phyloP scores from a whole-genome alignment of 2,329 filamentous ascomycete genomes.

The Monilinia fructicola region DNA sequence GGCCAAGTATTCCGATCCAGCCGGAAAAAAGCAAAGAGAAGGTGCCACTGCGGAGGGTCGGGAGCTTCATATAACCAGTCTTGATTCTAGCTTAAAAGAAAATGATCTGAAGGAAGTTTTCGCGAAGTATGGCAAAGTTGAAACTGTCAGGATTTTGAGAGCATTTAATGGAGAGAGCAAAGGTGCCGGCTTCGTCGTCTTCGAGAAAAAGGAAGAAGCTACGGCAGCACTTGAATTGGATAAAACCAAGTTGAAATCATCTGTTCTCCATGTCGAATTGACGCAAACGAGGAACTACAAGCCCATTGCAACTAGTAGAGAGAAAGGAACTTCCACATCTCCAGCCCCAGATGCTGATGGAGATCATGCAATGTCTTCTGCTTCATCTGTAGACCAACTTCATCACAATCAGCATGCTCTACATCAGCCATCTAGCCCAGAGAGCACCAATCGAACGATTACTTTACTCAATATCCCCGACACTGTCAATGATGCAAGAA shows the following conservation, averaged over 20 bases:
- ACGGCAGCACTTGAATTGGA: slow-evolving; percentile 68
- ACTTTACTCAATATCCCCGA: slow-evolving; percentile 85
- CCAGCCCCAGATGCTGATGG: slow-evolving; percentile 40
- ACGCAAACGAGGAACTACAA: slow-evolving; percentile 58
- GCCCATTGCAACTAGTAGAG: slow-evolving; percentile 50
- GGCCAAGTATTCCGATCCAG: slow-evolving; percentile 82
- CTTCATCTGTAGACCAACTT: slow-evolving; percentile 29
- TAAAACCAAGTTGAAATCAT: slow-evolving; percentile 66
- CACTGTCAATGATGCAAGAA: slow-evolving; percentile 84
- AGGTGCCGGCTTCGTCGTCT: slow-evolving; percentile 80
- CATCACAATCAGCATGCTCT: slow-evolving; percentile 31
- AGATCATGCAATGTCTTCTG: slow-evolving; percentile 39
- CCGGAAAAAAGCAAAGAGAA: slow-evolving; percentile 71
- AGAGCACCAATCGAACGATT: slow-evolving; percentile 68
- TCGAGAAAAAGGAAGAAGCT: slow-evolving; percentile 67
- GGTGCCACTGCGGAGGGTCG: slow-evolving; percentile 84
- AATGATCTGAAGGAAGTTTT: slow-evolving; percentile 71
- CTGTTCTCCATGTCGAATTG: slow-evolving; percentile 65
- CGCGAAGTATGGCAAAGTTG: slow-evolving; percentile 71
- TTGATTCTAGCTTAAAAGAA: slow-evolving; percentile 63
- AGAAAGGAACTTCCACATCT: slow-evolving; percentile 40
- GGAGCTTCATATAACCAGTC: slow-evolving; percentile 75
- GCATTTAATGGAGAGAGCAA: slow-evolving; percentile 67
- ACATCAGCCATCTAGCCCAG: slow-evolving; percentile 46
- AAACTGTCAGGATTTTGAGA: slow-evolving; percentile 68